phyloP scores from a whole-genome alignment of 768 basidiomycete species.

The Boletus rufocinnamomeus region DNA sequence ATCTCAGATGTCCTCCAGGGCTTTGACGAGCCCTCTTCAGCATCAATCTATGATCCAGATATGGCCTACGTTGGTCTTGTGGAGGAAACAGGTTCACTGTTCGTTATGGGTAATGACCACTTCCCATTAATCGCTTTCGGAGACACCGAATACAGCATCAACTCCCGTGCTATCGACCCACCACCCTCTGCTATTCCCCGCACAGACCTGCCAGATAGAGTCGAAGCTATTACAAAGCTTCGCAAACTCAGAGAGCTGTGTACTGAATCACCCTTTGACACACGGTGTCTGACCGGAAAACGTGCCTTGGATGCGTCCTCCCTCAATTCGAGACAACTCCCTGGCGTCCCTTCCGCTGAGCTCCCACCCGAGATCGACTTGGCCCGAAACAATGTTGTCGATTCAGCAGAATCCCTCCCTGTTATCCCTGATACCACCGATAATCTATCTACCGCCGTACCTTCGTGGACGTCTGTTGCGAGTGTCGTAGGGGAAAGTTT shows the following conservation, averaged over 20 bases:
- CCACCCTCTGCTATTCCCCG: slow-evolving; percentile 33
- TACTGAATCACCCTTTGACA: slow-evolving; percentile 43
- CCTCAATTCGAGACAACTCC: slow-evolving; percentile 58
- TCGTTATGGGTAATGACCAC: slow-evolving; percentile 78
- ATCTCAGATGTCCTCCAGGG: slow-evolving; percentile 70
- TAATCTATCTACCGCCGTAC: slow-evolving; percentile 14
- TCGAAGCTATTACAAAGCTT: slow-evolving; percentile 48
- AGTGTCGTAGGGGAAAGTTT: slow-evolving; percentile 17
- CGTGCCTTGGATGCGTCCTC: slow-evolving; percentile 49
- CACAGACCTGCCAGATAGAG: slow-evolving; percentile 39
- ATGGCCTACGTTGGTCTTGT: slow-evolving; percentile 84
- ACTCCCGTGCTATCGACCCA: slow-evolving; percentile 38
- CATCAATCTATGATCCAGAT: slow-evolving; percentile 47
- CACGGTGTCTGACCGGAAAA: slow-evolving; percentile 65
- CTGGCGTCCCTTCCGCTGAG: slow-evolving; percentile 51
- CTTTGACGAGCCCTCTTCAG: slow-evolving; percentile 35
- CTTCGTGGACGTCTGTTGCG: slow-evolving; percentile 20
- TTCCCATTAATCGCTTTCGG: slow-evolving; percentile 84
- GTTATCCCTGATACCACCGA: slow-evolving; percentile 20
- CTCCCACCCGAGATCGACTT: slow-evolving; percentile 29
- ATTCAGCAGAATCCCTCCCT: slow-evolving; percentile 18
- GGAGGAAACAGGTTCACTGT: slow-evolving; percentile 70
- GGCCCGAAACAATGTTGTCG: slow-evolving; percentile 10
- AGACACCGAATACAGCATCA: slow-evolving; percentile 40
- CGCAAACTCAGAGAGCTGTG: slow-evolving; percentile 48